Percentiles rank a stretch among this genome's conserved stretches.
phyloP scores from a whole-genome alignment of 768 basidiomycete species.

The Neoboletus magnificus region DNA sequence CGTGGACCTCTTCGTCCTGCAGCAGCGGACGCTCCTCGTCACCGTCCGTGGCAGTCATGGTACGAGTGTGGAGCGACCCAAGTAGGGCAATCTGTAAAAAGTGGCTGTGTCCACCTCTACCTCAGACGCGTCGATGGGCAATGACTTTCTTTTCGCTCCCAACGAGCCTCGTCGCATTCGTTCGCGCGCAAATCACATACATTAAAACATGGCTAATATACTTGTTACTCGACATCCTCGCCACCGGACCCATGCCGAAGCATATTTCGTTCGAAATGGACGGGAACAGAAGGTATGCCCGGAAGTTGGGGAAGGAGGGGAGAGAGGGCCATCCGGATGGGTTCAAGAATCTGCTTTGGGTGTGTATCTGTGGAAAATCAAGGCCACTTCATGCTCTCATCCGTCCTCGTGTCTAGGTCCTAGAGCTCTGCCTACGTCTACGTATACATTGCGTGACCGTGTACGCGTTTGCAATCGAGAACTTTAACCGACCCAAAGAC shows the following conservation, averaged over 20 bases:
- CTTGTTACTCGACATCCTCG: conserved; percentile 61
- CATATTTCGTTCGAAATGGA: conserved; percentile 98
- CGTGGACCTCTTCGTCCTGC: conserved; percentile 9
- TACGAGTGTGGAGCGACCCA: background rate
- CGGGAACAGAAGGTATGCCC: conserved; percentile 89
- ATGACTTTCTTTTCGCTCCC: background rate
- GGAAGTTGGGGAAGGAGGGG: conserved; percentile 59
- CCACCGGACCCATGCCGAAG: conserved; percentile 78
- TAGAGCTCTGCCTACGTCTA: conserved; percentile 83
- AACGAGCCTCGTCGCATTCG: conserved; percentile 4
- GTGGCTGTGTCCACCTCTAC: no score
- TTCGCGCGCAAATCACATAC: conserved; percentile 11
- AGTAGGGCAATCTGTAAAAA: background rate
- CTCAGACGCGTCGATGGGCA: no score
- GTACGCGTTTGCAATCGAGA: conserved; percentile 99
- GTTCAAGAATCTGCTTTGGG: conserved; percentile 74
- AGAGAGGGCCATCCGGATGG: conserved; percentile 83
- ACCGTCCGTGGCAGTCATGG: conserved; percentile 1
- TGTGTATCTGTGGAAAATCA: conserved; percentile 37
- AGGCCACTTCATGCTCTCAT: background rate
- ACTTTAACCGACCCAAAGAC: conserved; percentile 82
- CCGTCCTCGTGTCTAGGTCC: conserved; percentile 47
- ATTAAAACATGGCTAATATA: conserved; percentile 30
- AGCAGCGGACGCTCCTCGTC: conserved; percentile 31
- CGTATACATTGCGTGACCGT: conserved; percentile 80